Evolutionary conservation across 2,329 filamentous ascomycete species (phyloP), one percentile per base, ranked within the genome.

Genomic region (Colletotrichum coccodes): DNA sequence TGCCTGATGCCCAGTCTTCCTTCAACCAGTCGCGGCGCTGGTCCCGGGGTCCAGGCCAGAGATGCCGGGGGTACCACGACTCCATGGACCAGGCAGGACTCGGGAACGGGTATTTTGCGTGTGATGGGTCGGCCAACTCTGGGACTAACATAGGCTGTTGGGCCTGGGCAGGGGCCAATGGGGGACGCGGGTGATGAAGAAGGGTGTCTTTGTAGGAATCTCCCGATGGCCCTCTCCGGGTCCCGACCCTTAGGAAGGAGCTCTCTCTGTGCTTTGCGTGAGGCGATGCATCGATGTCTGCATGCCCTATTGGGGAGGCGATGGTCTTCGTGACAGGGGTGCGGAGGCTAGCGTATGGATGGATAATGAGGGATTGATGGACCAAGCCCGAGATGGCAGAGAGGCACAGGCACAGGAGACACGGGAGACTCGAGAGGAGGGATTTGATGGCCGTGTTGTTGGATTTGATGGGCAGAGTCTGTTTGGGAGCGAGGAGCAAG

Each of bases 81-180:
- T 70, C 56, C 49, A 70, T 47, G 63, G 57, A 40, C 52, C 67
- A 70, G 52, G 64, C 63, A 70, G 57, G 63, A 67, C 30, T 70
- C 46, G 67, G 52, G 57, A 62, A 63, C 67, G 57, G 63, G 53
- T 68, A 68, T 44, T 58, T 68, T 57, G 56, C 16, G 50, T 60
- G 44, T 66, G 42, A 66, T 70, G 67, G 62, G 57, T 62, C 52
- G 49, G 14, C 40, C 67, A 58, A 46, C 53, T 58, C 36, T 62
- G 58, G 67, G 57, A 68, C 57, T 68, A 58, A 62, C 50, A 63
- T 62, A 57, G 64, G 32, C 50, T 36, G 44, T 62, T 56, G 46
- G 34, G 50, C 42, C 26, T 40, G 50, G 59, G 38, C 57, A 63
- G 52, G 57, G 67, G 46, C 57, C 58, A 68, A 68, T 68, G 11